Conservation (phyloP, 768 basidiomycete species). For the Hygrophorus russula region DNA sequence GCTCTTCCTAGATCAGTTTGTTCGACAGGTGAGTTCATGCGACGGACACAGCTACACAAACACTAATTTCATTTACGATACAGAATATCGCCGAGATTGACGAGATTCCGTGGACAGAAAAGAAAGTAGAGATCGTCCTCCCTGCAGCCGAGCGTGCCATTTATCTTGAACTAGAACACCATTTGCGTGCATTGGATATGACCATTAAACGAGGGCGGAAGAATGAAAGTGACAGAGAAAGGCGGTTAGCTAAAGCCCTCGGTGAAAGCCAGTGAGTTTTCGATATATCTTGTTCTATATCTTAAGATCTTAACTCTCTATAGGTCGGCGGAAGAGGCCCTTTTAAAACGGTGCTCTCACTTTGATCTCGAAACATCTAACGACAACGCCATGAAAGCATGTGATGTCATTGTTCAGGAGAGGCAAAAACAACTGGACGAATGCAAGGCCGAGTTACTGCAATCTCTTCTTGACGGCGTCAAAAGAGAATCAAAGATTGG, state of each 20-base stretch:
- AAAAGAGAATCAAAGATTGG: conserved; percentile 60
- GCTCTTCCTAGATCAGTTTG: conserved; percentile 67
- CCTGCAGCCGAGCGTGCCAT: conserved; percentile 93
- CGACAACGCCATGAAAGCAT: conserved; percentile 80
- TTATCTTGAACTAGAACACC: conserved; percentile 90
- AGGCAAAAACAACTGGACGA: conserved; percentile 70
- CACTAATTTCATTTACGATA: conserved; percentile 8
- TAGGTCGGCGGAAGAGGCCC: conserved; percentile 84
- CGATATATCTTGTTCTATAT: conserved; percentile 2
- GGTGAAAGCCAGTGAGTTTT: conserved; percentile 75
- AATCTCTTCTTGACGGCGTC: conserved; percentile 54
- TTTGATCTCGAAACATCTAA: conserved; percentile 73
- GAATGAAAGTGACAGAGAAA: conserved; percentile 79
- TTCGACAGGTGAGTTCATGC: conserved; percentile 57
- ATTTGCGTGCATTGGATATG: conserved; percentile 86
- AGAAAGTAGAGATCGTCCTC: conserved; percentile 54
- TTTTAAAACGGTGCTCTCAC: conserved; percentile 91
- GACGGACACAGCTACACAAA: not conserved
- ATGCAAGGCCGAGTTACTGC: conserved; percentile 63
- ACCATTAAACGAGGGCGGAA: conserved; percentile 51
- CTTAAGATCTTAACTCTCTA: not conserved
- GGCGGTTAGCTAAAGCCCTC: conserved; percentile 75
- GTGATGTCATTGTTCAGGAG: conserved; percentile 82
- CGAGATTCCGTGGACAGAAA: conserved; percentile 73
- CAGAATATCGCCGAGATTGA: conserved; percentile 96